These are phyloP conservation scores for Maudiozyma turicensis DNA, from an alignment of 805 yeast genomes.

Conservation along the genomic window DNA sequence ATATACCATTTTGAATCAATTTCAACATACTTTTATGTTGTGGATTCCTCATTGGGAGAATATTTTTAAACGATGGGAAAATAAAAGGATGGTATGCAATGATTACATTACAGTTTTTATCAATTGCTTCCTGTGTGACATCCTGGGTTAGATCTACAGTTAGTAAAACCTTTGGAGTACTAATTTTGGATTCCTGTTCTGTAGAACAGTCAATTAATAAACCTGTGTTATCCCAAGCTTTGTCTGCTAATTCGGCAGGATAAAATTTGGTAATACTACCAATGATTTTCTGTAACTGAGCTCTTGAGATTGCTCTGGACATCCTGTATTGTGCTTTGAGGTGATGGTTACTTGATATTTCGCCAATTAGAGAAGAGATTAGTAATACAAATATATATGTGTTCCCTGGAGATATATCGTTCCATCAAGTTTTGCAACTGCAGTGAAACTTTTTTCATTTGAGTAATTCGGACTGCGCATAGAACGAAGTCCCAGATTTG, in stretches of 20 bases:
- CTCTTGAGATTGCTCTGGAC: slow-evolving; percentile 19
- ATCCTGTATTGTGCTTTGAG: slow-evolving; percentile 1
- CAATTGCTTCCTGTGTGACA: slow-evolving; percentile 81
- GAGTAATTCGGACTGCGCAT: too few relatives aligned
- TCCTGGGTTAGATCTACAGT: slow-evolving; percentile 77
- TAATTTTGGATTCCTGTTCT: slow-evolving; percentile 11
- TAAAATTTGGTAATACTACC: slow-evolving; percentile 58
- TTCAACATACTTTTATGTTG: slow-evolving; percentile 72
- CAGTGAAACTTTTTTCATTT: too few relatives aligned
- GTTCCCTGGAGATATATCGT: too few relatives aligned
- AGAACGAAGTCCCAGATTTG: too few relatives aligned
- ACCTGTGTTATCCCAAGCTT: slow-evolving; percentile 94
- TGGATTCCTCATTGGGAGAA: slow-evolving; percentile 51
- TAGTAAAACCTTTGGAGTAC: slow-evolving; percentile 37
- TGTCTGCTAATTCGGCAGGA: slow-evolving; percentile 75
- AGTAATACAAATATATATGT: too few relatives aligned
- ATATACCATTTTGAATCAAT: slow-evolving; percentile 65
- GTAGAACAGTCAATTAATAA: slow-evolving; percentile 62
- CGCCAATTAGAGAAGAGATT: too few relatives aligned
- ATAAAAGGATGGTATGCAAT: slow-evolving; percentile 93
- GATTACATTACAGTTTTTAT: slow-evolving; percentile 42
- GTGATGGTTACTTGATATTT: too few relatives aligned
- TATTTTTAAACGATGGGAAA: slow-evolving; percentile 73
- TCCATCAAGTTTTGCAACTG: too few relatives aligned
- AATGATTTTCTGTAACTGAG: slow-evolving; percentile 38